Conservation (phyloP, 306 rosid genomes). For the Fragaria iinumae region DNA sequence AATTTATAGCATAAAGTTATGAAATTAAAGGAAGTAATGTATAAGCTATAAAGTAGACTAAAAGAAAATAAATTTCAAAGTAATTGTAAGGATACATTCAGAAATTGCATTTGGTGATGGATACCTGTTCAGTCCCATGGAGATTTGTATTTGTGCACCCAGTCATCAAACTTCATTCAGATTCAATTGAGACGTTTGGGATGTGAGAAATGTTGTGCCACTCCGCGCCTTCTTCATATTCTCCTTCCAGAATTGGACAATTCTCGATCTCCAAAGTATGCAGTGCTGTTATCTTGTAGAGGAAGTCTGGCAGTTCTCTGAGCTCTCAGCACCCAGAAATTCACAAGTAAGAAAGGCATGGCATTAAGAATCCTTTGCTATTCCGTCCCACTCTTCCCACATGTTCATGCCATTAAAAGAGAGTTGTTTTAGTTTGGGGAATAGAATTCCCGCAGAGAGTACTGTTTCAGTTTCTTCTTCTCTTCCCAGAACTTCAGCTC, state of each 20-base stretch:
- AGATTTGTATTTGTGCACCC: too few relatives aligned
- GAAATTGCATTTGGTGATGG: too few relatives aligned
- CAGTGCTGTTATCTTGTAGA: background rate
- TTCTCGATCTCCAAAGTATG: background rate
- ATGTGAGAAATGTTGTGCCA: background rate
- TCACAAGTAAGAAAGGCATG: background rate
- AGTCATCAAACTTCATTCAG: too few relatives aligned
- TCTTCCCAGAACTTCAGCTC: conserved; percentile 6
- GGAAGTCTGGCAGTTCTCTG: background rate
- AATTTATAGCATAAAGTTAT: too few relatives aligned
- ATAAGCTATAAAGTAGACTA: too few relatives aligned
- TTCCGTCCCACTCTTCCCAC: conserved; percentile 5
- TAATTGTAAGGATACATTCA: too few relatives aligned
- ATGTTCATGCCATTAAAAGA: fast-evolving
- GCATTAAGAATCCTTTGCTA: background rate
- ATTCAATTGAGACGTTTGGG: background rate
- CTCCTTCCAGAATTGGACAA: background rate
- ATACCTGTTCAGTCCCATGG: too few relatives aligned
- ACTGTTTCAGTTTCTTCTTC: too few relatives aligned
- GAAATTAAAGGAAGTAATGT: too few relatives aligned
- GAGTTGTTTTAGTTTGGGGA: background rate
- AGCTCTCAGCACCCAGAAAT: background rate
- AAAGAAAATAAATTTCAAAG: too few relatives aligned
- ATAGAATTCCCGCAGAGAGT: background rate
- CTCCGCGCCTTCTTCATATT: background rate